Evolutionary conservation across 176 grass and related monocot genomes (phyloP).

Genomic region (Aegilops sharonensis): DNA sequence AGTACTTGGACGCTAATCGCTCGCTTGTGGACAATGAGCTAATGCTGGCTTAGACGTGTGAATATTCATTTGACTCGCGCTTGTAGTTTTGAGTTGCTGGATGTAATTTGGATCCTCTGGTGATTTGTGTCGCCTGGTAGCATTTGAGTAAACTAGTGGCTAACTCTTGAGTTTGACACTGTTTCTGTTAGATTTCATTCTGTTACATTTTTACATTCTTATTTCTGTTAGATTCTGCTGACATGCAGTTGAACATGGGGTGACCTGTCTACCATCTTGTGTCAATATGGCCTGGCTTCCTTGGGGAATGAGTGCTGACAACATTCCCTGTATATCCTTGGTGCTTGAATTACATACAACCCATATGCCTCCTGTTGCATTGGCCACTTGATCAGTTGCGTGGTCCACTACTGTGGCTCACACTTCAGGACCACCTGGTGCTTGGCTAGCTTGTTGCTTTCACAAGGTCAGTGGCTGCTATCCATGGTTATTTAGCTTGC

Average conservation of each 20-base stretch:
- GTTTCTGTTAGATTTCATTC: too few relatives aligned
- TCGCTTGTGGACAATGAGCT: background rate
- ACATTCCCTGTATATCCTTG: background rate
- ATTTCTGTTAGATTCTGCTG: background rate
- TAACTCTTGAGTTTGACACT: background rate
- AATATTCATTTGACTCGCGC: background rate
- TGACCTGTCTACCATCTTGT: background rate
- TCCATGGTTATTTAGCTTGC: background rate
- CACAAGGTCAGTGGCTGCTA: background rate
- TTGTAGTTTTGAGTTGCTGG: background rate
- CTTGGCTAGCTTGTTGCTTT: background rate
- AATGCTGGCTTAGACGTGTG: background rate
- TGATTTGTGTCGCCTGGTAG: background rate
- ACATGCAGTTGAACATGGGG: background rate
- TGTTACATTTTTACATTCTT: background rate
- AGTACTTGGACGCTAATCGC: background rate
- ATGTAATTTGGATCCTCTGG: background rate
- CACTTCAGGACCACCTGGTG: background rate
- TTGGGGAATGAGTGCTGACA: background rate
- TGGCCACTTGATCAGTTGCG: background rate
- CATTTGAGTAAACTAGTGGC: background rate
- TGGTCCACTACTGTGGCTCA: background rate
- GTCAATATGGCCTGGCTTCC: too few relatives aligned
- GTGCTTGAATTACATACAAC: background rate
- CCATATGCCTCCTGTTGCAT: background rate